Base-by-base conservation (phyloP, 805 yeast genomes). In the Candida ovalis region DNA sequence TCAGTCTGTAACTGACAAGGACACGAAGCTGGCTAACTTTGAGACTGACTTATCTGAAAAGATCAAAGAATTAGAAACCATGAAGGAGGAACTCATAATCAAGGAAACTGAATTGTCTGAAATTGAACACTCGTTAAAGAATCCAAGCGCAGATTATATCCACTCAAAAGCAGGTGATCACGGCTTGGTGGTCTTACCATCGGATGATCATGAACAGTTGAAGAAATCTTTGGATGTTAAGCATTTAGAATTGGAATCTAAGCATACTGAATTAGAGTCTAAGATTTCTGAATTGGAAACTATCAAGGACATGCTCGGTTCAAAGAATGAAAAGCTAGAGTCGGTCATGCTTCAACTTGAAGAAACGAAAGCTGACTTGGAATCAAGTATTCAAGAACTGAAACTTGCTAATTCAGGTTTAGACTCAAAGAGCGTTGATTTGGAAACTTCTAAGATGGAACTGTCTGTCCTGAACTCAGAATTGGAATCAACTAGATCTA, bases 131-230 rank as follows among this genome's bases (percentile, higher is more conserved):
- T 8, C 32, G 15, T 23, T 42, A 8, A 45, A 46, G 18, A 54
- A 50, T 12, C 65, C 64, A 15, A 56, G 52, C 28, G 41, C 44
- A 15, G 51, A 56, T 15, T 56, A 58, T 45, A 39, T 61, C 30
- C 50, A 53, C 42, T 43, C 55, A 8, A 47, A 60, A 45, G 44
- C 58, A 37, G 43, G 47, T 24, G 39, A 54, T 4, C 45, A 45
- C 36, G 55, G 44, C 15, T 27, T 51, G 22, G 53, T 57, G 15
- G 53, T 58, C 7, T 13, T 60, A 23, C 57, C 62, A 27, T 43
- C 52, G 27, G 33, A 47, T 18, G 59, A 18, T 23, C 40, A n/a
- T 27, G 18, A 32, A 19, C 30, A 36, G 23, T 36, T 18, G 40
- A 37, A 32, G 18, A 47, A n/a, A 15, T 40, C 17, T 41, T n/a